These are phyloP conservation scores for Pseudozyma sp. DNA, from an alignment of 1,284 basidiomycete genomes.

Conservation along the genomic window DNA sequence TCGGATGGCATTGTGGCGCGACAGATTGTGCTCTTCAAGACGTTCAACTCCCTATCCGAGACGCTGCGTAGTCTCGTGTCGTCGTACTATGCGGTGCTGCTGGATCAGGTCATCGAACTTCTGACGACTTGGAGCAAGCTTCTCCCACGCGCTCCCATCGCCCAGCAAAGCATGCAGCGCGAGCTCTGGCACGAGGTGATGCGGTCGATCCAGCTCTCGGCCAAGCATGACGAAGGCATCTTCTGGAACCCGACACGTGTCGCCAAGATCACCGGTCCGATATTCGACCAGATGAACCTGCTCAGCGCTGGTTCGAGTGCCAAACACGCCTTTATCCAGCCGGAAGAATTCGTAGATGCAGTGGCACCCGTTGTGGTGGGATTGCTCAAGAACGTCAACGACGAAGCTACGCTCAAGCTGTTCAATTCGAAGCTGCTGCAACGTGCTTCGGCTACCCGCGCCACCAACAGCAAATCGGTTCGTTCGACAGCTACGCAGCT, in stretches of 20 bases:
- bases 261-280: constrained; percentile 74
- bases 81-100: constrained; percentile 71
- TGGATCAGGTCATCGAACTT: constrained; percentile 78
- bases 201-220: constrained; percentile 77
- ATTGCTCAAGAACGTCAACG: constrained; percentile 74
- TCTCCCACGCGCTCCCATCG: constrained; percentile 27
- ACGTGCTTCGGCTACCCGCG: constrained; percentile 75
- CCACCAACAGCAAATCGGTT: constrained; percentile 21
- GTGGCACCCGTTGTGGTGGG: constrained; percentile 71
- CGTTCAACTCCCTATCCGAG: constrained; percentile 55
- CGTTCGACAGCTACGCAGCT: constrained; percentile 77
- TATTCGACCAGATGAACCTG: constrained; percentile 76
- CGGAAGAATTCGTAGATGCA: constrained; percentile 16
- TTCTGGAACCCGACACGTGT: constrained; percentile 90
- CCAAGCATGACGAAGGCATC: constrained; percentile 83
- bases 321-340: not conserved
- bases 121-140: constrained; percentile 71
- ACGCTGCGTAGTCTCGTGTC: constrained; percentile 58
- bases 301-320: constrained; percentile 1
- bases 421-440: constrained; percentile 87
- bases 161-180: constrained; percentile 11
- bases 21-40: constrained; percentile 59
- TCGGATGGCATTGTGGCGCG: constrained; percentile 55
- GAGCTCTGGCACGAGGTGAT: constrained; percentile 78
- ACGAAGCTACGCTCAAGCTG: constrained; percentile 76